Evolutionary conservation across 257 asterid species (phyloP), one percentile per base, ranked within the genome.

Genomic region (Osmanthus fragrans): DNA sequence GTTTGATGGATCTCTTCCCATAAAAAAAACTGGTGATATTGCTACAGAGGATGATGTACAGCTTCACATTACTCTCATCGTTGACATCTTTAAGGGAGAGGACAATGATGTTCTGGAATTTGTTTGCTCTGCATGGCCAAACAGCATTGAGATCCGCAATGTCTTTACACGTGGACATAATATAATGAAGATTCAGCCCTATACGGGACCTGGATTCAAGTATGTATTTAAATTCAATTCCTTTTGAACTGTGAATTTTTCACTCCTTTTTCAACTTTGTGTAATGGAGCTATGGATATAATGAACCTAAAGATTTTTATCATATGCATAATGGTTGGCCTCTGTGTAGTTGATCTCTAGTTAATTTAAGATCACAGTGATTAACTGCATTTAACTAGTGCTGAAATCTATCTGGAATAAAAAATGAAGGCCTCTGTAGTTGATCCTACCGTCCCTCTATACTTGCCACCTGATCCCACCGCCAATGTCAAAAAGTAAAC

Each of bases 81-180:
- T 92, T 47, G 77, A 86, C 79, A 58, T 94, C 73, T 42, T 80
- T 81, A 94, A 94, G 84, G 96, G 93, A 79, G 87, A 86, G 81
- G 88, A 84, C 73, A 72, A 33, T 72, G 83, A 87, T 51, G 79
- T 88, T 67, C 76, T 94, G 82, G 92, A 91, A 90, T 88, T 92
- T 80, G 85, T 91, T 73, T 92, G 96, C 89, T 89, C 94, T 45
- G 98, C 90, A 72, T 92, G 98, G 98, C 92, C 96, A 3, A 88
- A 89, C 79, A 79, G 84, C 66, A 77, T 92, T 66, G 94, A 91
- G 87, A 92, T 94, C 79, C 81, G 82, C 63, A 83, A 81, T 40
- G 92, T 92, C 75, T 89, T 78, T 71, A 85, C 88, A 27, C 96
- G 88, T 56, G 85, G 84, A 42, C 87, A 70, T 47, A 82, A 81